Evolutionary conservation across 768 basidiomycete genomes (phyloP), one percentile per base, ranked within the genome.

Genomic region (Auricularia cornea): DNA sequence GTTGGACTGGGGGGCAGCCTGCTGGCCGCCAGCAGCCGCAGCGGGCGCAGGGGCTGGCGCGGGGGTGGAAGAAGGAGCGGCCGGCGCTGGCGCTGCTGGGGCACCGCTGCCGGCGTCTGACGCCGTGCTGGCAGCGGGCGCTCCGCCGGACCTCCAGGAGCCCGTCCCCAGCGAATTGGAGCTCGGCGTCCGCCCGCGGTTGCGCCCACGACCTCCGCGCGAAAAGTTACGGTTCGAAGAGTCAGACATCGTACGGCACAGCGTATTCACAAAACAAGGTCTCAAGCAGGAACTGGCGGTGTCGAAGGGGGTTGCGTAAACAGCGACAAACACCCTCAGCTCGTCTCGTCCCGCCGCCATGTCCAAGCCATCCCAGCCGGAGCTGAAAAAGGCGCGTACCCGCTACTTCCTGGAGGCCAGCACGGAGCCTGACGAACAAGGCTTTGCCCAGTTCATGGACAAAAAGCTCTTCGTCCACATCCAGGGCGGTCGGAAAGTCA

Each of bases 301-400:
- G 44, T 48, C 16, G 20, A 48, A 48, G 23, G 44, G 20, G 44
- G n/a, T 12, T 5, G 44, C 16, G 44, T 48, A 48, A 48, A 48
- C 44, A 23, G 20, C 44, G 6, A 18, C 44, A 48, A 48, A 48
- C 44, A 48, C 11, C 16, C 16, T 14, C 44, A 40, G 3, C n/a
- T 30, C 18, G 29, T 30, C 32, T 66, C 69, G n/a, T n/a, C n/a
- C n/a, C n/a, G n/a, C n/a, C n/a, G 77, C 65, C 72, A 92, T 94
- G 92, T 93, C 92, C 48, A 93, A 94, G 80, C 91, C 93, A 69
- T 92, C 94, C 54, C 93, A 97, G 76, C 96, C 96, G 65, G 96
- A 98, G 75, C 83, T 98, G 65, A 98, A 97, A 84, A 98, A 96
- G 87, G 96, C 94, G n/a, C n/a, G 67, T 38, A 38, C 35, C 35